A percentile compares a stretch with the other conserved stretches of the same genome.
Evolutionary conservation across 139 green algal species (phyloP).

Genomic region (Chlorella vulgaris): DNA sequence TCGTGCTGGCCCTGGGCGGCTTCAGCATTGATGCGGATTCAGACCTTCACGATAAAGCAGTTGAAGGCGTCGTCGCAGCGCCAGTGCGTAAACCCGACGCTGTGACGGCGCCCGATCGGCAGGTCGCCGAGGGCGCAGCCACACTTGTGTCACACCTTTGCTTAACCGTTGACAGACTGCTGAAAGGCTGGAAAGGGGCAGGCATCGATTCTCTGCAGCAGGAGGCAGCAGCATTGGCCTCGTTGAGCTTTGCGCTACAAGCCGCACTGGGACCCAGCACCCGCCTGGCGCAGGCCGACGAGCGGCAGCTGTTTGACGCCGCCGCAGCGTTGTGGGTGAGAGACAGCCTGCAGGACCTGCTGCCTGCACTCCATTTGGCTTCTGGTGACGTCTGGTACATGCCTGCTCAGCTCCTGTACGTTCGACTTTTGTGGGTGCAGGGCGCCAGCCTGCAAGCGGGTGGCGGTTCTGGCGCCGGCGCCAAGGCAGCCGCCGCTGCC

Average conservation of each 20-base stretch:
- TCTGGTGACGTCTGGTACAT: not conserved
- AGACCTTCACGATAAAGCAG: not conserved
- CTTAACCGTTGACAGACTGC: not conserved
- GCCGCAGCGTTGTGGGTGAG: conserved; percentile 13
- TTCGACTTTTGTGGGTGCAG: not conserved
- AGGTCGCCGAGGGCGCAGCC: not conserved
- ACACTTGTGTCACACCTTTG: not conserved
- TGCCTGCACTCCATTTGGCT: not conserved
- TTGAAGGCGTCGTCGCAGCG: not conserved
- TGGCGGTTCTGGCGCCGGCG: not conserved
- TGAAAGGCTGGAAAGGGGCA: not conserved
- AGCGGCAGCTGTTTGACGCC: not conserved
- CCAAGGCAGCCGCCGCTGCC: too few species aligned
- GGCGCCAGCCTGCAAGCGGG: not conserved
- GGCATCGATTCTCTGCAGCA: not conserved
- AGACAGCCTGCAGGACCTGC: too few species aligned
- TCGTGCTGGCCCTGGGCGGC: conserved; percentile 5
- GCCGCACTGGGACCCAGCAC: not conserved
- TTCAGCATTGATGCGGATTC: not conserved
- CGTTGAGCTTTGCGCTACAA: conserved; percentile 23
- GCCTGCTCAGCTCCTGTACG: not conserved
- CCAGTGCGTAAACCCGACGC: too few species aligned
- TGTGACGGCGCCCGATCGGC: not conserved
- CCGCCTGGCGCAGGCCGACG: not conserved
- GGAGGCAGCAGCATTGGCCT: not conserved